Percentiles rank a stretch among this genome's conserved stretches.
These are phyloP conservation scores for Calonectria montana DNA, from an alignment of 2,329 filamentous ascomycete genomes.

Conservation along the genomic window DNA sequence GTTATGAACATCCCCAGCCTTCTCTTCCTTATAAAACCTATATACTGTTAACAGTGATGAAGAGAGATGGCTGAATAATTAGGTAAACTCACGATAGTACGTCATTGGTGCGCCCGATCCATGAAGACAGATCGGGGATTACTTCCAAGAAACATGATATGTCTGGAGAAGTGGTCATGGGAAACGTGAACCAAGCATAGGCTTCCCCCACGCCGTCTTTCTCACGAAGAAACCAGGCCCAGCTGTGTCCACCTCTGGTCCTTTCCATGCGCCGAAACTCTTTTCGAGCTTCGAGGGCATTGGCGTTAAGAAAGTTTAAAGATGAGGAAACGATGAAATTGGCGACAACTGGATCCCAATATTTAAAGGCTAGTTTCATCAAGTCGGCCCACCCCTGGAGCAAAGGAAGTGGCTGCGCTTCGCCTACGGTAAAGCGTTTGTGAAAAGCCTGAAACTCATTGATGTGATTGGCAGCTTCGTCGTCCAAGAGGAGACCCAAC, in stretches of 20 bases:
- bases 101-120: conserved; percentile 17
- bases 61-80: rapidly evolving
- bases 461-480: not conserved
- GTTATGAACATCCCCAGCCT: conserved; percentile 9
- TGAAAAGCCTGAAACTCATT: conserved; percentile 21
- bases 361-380: not conserved
- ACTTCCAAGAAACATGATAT: conserved; percentile 22
- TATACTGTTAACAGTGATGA: rapidly evolving
- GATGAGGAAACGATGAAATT: conserved; percentile 24
- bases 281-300: conserved; percentile 11
- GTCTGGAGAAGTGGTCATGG: not conserved
- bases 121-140: conserved; percentile 17
- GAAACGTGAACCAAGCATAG: conserved; percentile 25
- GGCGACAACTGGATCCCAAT: conserved; percentile 20
- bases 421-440: not conserved
- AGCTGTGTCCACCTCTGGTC: conserved; percentile 4
- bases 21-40: conserved; percentile 27
- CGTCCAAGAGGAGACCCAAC: conserved; percentile 21
- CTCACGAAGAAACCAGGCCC: conserved; percentile 28
- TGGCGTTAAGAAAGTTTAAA: conserved; percentile 19
- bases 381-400: conserved; percentile 25
- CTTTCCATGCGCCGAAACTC: conserved; percentile 10
- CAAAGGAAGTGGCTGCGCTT: not conserved
- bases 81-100: conserved; percentile 7
- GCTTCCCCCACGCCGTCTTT: conserved; percentile 25